Base-by-base conservation (phyloP, 1,139 yeast species). In the Komagataea norvegica region DNA sequence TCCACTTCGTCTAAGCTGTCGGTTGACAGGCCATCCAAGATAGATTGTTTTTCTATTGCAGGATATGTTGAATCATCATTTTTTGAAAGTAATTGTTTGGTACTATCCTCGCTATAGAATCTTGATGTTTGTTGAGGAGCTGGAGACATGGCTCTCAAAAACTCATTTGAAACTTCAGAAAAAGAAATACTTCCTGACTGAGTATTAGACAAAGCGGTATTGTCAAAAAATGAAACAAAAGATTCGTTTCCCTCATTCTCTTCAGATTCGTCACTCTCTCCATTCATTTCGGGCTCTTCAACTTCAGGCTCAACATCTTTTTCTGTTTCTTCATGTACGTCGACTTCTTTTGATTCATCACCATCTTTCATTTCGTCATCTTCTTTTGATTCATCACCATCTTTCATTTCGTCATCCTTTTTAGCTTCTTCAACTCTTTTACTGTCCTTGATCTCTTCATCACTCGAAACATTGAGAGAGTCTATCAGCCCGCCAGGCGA, bases 221-320 rank as follows among this genome's bases (percentile, higher is more conserved):
- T 36, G 10, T 38, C 41, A 30, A 42, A 42, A 22, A 48, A 46
- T 4, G 48, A 46, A 1, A 47, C 50, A 29, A 47, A 46, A 7
- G 52, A 41, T 2, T 30, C 42, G 3, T 31, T 35, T 6, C 27
- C 34, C 9, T 41, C 41, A 13, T 11, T 23, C 4, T 31, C 39
- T 13, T 27, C 22, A 6, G 19, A 17, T 3, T 29, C 28, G 3
- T 20, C 33, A 19, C 23, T 26, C 4, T 29, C 24, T 10, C 8
- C 8, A 3, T 37, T 29, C 13, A 25, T 24, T 10, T 9, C 16
- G 4, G 23, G 15, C 13, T 22, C 17, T 11, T 19, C 25, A 16
- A 24, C 17, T 14, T 24, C 23, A 3, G 28, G 7, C n/a, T n/a
- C n/a, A n/a, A n/a, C n/a, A n/a, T n/a, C n/a, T n/a, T n/a, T n/a